Evolutionary conservation across 2,329 filamentous ascomycete species (phyloP), one percentile per base, ranked within the genome.

Genomic region (Paraconiothyrium sp.): DNA sequence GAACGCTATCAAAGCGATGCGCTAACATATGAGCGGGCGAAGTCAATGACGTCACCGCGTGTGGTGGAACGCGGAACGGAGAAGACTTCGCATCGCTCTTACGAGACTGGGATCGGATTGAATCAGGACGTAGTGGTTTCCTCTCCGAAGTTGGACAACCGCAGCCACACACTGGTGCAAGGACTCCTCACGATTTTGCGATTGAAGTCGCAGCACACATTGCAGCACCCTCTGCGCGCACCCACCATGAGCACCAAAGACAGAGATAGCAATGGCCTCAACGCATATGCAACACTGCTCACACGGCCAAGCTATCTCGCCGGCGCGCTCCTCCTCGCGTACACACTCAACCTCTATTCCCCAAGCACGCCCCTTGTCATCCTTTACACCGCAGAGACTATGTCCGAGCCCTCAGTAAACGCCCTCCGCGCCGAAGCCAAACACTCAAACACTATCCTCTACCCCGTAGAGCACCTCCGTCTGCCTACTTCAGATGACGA

Each of bases 251-350:
- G 44, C 20, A 43, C 43, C 49, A 14, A 67, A 59, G 55, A 64
- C 54, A 52, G 57, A 37, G 49, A 58, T 46, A 30, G 39, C 39
- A 54, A 47, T 27, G 37, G 35, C 32, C 14, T 64, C 20, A 54
- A 77, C 57, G 81, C 82, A 3, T 86, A 84, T 70, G 80, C 82
- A 20, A 86, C 84, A 0, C 77, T 86, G 34, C 79, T 86, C 35
- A 86, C 84, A 1, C 78, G 81, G n/a, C 75, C 81, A 4, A 83
- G 80, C 22, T 86, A 86, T 67, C 78, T 86, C 6, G 80, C 84
- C 14, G 84, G 84, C 39, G 83, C 84, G 11, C 75, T 85, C 8
- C 75, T 85, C 10, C 80, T 86, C 11, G 80, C 83, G 11, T 76
- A 85, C 66, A 83, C 83, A 4, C 76, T 86, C 5, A 72, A 79